Conservation (phyloP, 192 early-diverging fungal genomes). For the Pecoramyces ruminantium region DNA sequence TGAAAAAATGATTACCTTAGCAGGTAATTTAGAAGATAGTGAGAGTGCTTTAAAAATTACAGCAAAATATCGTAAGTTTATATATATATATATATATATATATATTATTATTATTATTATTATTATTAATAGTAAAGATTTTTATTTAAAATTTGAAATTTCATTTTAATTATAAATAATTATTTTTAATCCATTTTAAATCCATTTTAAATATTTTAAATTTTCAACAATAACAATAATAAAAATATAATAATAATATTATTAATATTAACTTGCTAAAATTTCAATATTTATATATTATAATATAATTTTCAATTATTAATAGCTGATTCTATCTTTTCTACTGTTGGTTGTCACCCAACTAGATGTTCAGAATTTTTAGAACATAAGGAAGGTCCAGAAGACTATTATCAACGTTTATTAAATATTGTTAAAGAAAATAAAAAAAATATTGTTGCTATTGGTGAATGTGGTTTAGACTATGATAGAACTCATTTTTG, state of each 20-base stretch:
- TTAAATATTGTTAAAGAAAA: constrained; percentile 18
- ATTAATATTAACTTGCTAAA: too few relatives aligned
- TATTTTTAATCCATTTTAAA: too few relatives aligned
- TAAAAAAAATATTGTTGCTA: constrained; percentile 49
- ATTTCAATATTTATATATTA: too few relatives aligned
- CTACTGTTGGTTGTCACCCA: constrained; percentile 74
- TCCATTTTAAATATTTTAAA: too few relatives aligned
- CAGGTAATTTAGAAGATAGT: constrained; percentile 4
- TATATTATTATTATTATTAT: not conserved
- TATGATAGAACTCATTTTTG: constrained; percentile 85
- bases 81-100: not conserved
- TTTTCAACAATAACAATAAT: too few relatives aligned
- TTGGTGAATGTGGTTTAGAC: constrained; percentile 92
- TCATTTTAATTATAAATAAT: too few relatives aligned
- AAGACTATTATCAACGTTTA: constrained; percentile 39
- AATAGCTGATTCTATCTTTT: constrained; percentile 26
- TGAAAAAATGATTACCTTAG: constrained; percentile 39
- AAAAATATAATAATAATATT: too few relatives aligned
- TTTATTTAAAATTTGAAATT: too few relatives aligned
- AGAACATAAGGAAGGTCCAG: constrained; percentile 26
- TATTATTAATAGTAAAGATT: not conserved
- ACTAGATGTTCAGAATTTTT: constrained; percentile 63
- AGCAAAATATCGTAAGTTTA: constrained; percentile 17
- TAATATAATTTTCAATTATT: too few relatives aligned
- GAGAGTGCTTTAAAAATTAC: constrained; percentile 39